These are phyloP conservation scores for Suhomyces terraborum DNA, from an alignment of 1,139 yeast genomes.

Conservation along the genomic window DNA sequence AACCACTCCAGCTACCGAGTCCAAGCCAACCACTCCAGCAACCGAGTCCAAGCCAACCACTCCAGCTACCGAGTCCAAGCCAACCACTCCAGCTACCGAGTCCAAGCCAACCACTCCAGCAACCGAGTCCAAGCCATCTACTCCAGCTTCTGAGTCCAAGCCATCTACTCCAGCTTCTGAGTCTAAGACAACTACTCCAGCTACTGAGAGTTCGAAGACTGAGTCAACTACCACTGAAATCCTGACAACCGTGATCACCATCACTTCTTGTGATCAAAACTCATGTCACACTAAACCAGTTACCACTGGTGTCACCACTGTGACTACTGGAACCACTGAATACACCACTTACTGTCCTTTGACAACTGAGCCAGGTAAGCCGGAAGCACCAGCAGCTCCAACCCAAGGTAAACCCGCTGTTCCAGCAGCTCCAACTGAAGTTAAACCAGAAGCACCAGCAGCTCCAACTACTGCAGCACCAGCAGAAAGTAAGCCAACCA, in stretches of 20 bases:
- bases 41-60: background rate
- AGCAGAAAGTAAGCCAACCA: background rate
- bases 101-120: slow-evolving; percentile 5
- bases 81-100: slow-evolving; percentile 4
- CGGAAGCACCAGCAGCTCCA: background rate
- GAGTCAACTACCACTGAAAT: slow-evolving; percentile 8
- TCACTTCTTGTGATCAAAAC: slow-evolving; percentile 31
- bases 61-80: slow-evolving; percentile 2
- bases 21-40: slow-evolving; percentile 1
- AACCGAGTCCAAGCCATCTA: background rate
- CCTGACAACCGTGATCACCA: slow-evolving; percentile 27
- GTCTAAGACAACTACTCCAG: slow-evolving; percentile 6
- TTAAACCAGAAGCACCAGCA: background rate
- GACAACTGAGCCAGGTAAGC: slow-evolving; percentile 8
- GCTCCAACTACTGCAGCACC: background rate
- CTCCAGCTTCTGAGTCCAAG: slow-evolving; percentile 4
- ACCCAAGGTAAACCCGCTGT: background rate
- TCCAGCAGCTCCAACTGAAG: slow-evolving; percentile 1
- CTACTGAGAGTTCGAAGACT: background rate
- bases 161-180: slow-evolving; percentile 4
- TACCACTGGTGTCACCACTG: slow-evolving; percentile 43
- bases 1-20: slow-evolving; percentile 1
- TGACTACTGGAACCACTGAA: slow-evolving; percentile 21
- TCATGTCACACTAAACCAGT: slow-evolving; percentile 31
- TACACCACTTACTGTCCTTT: slow-evolving; percentile 36